phyloP scores from a whole-genome alignment of 495 filamentous ascomycete genomes.

The Penicillium bovifimosum region DNA sequence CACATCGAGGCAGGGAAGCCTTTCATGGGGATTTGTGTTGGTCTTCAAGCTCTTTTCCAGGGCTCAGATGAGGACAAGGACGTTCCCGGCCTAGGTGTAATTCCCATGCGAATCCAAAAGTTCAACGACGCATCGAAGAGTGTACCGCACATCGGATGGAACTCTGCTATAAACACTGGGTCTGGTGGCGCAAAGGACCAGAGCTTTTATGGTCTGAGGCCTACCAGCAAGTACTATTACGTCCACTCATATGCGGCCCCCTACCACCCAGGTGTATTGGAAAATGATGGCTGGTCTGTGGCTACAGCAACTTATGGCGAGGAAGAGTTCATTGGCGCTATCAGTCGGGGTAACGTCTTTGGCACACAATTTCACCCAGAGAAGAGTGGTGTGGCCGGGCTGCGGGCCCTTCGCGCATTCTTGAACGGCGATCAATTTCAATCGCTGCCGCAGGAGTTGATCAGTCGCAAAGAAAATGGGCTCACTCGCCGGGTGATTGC shows the following conservation, averaged over 20 bases:
- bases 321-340: conserved; percentile 87
- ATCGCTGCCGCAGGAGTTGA: conserved; percentile 28
- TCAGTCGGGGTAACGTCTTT: conserved; percentile 76
- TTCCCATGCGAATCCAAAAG: conserved; percentile 64
- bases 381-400: conserved; percentile 86
- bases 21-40: conserved; percentile 98
- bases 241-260: conserved; percentile 90
- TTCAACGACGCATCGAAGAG: conserved; percentile 77
- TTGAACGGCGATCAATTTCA: conserved; percentile 57
- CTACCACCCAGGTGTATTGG: conserved; percentile 63
- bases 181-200: conserved; percentile 39
- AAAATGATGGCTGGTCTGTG: conserved; percentile 77
- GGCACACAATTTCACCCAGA: conserved; percentile 97
- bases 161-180: conserved; percentile 63
- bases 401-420: conserved; percentile 80
- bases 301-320: conserved; percentile 83
- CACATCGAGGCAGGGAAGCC: conserved; percentile 86
- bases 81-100: conserved; percentile 65
- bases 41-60: conserved; percentile 82
- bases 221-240: conserved; percentile 93
- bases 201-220: conserved; percentile 68
- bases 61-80: conserved; percentile 71
- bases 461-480: conserved; percentile 47
- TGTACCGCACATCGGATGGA: conserved; percentile 98
- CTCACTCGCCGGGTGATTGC: conserved; percentile 88